Evolutionary conservation across 2,329 filamentous ascomycete genomes (phyloP), one percentile per base, ranked within the genome.

Genomic region (Aspergillus calidoustus): DNA sequence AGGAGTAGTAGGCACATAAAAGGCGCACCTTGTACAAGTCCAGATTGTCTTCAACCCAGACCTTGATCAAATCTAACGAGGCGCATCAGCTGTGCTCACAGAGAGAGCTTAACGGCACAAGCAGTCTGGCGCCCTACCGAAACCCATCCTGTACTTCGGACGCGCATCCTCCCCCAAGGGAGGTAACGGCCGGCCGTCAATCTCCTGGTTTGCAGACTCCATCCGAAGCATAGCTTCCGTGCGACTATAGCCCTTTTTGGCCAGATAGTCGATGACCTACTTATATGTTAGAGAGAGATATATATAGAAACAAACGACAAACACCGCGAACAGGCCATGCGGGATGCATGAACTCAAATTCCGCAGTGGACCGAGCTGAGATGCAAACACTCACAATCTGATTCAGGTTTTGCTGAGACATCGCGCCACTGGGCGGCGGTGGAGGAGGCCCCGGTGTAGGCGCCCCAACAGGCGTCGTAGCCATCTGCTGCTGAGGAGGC

Each of bases 201-300:
- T 85, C 60, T 94, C 91, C 47, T 95, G 84, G 68, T 93, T 89
- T 25, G 91, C 89, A 1, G 93, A 96, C 77, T 99, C 95, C 76
- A 92, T 90, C 48, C 95, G 88, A 57, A 99, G 91, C 74, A 95
- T 91, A 22, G 94, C 91, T 77, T 99, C 95, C 0, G 95, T 98
- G 25, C 91, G 86, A 57, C 89, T 93, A 77, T 97, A 99, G 0
- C 95, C 95, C 68, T 97, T 93, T 77, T 99, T 99, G 2, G 93
- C 87, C 1, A 99, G 84, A 76, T 99, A 99, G 70, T 99, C 95
- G 8, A 97, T 93, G 3, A 99, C 89, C 88, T 91, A 71, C 41
- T 41, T 49, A 34, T 15, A 41, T 30, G 17, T 65, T 59, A 53
- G 53, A 49, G 63, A 62, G n/a, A 28, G 25, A 28, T 1, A 28